A percentile compares a stretch with the other conserved stretches of the same genome.
These are phyloP conservation scores for Heliamphora pulchella DNA, from an alignment of 179 eudicot species.

Conservation along the genomic window DNA sequence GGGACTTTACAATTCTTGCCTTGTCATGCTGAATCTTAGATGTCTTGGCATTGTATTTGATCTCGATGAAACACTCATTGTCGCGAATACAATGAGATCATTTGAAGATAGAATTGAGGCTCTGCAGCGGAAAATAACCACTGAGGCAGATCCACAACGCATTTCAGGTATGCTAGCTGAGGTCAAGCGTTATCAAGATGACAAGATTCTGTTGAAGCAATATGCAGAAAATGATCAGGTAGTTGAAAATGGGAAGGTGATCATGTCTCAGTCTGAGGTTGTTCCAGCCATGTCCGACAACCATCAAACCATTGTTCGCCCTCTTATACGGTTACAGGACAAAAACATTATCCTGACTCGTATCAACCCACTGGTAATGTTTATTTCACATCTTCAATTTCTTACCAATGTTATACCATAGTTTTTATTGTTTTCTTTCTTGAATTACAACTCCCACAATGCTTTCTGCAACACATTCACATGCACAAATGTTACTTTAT, in stretches of 20 bases:
- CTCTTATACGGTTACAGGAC: conserved; percentile 65
- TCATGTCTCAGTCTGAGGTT: conserved; percentile 73
- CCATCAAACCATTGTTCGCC: conserved; percentile 74
- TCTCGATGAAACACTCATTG: conserved; percentile 89
- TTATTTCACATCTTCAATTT: neutral
- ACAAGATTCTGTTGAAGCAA: conserved; percentile 73
- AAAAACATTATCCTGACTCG: conserved; percentile 73
- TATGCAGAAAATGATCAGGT: conserved; percentile 97
- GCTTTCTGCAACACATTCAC: neutral
- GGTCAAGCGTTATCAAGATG: conserved; percentile 88
- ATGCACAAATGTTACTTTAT: neutral
- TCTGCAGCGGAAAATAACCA: conserved; percentile 65
- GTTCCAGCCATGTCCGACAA: conserved; percentile 78
- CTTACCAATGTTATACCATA: neutral
- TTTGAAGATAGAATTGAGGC: conserved; percentile 93
- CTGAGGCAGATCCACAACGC: conserved; percentile 73
- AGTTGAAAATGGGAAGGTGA: conserved; percentile 69
- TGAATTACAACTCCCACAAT: neutral
- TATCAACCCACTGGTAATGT: conserved; percentile 72
- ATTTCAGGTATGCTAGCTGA: conserved; percentile 77
- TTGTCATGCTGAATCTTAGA: conserved; percentile 85
- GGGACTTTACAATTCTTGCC: conserved; percentile 75
- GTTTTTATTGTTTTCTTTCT: neutral
- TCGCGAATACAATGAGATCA: conserved; percentile 84
- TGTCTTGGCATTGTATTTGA: conserved; percentile 98